Base-by-base conservation (phyloP, 1,284 basidiomycete species). In the Schizopora paradoxa region DNA sequence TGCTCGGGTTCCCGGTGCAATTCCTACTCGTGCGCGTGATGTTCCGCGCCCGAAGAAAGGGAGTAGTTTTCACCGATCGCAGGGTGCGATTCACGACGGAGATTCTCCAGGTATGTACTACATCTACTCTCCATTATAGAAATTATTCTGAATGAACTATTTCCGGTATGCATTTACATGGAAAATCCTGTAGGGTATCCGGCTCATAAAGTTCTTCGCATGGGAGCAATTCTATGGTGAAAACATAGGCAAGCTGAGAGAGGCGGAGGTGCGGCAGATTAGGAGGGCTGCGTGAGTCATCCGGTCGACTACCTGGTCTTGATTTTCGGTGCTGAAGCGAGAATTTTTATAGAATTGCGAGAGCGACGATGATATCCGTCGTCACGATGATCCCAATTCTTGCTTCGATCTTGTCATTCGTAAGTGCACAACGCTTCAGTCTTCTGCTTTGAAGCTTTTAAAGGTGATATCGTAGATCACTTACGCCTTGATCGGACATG, bases 391-490 rank as follows among this genome's bases (percentile, higher is more conserved):
- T 84, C 4, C 87, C 87, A 0, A 69, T 82, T 8, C 57, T 86
- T 13, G 85, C 85, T 0, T 74, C 83, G 2, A 72, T 90, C 19
- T 61, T 91, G 45, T 82, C 86, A 2, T 89, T 91, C 60, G 78
- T 80, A 51, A 50, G 73, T 49, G n/a, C 13, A n/a, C n/a, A 64
- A 3, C 6, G 16, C 28, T 14, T 8, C 10, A 0, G 0, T 23
- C 5, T 11, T 4, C 3, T 18, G 11, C 4, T 5, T 14, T 26
- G 46, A 13, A 26, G 8, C 34, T 34, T 23, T 25, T n/a, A 6
- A 18, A 8, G 5, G 27, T 28, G 6, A 13, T 25, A 13, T 29
- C n/a, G 0, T 37, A 82, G 78, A 77, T 91, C 57, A 82, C 83
- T 0, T 90, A 88, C 58, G 72, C 74, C 1, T 64, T 82, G 10